Conservation (phyloP, 176 grass and related monocot species). For the Coix lacrymajobi region DNA sequence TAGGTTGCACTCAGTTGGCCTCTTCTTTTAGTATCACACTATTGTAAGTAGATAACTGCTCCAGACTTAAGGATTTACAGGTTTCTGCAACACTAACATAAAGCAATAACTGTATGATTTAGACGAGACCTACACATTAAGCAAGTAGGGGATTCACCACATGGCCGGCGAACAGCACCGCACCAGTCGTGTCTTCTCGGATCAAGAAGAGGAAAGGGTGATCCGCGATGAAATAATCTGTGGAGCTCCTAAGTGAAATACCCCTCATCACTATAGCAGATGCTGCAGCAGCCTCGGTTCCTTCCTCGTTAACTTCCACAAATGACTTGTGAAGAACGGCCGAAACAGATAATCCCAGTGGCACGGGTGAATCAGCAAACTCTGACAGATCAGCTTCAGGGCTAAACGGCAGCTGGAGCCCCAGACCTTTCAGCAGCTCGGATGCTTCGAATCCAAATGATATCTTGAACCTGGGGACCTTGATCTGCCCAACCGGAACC, state of each 20-base stretch:
- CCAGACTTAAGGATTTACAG: neutral
- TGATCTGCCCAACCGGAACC: constrained; percentile 54
- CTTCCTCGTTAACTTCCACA: constrained; percentile 79
- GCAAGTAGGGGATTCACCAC: constrained; percentile 37
- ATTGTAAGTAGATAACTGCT: neutral
- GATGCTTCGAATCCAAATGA: constrained; percentile 59
- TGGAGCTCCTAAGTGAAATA: neutral
- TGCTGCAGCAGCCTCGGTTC: constrained; percentile 62
- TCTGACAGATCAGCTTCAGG: constrained; percentile 45
- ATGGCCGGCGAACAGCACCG: constrained; percentile 43
- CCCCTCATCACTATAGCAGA: constrained; percentile 4
- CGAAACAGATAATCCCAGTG: constrained; percentile 32
- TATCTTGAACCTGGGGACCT: constrained; percentile 78
- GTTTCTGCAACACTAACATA: neutral
- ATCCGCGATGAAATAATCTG: constrained; percentile 36
- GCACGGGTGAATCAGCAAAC: constrained; percentile 36
- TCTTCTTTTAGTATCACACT: too few relatives aligned
- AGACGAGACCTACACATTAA: constrained; percentile 10
- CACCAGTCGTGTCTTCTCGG: constrained; percentile 41
- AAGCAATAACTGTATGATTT: neutral
- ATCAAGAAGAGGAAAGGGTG: constrained; percentile 55
- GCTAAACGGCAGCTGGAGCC: constrained; percentile 51
- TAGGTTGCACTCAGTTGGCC: too few relatives aligned
- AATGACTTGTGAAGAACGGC: constrained; percentile 62
- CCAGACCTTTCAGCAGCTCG: constrained; percentile 46